Base-by-base conservation (phyloP, 2,329 filamentous ascomycete genomes). In the Aspergillus jensenii region DNA sequence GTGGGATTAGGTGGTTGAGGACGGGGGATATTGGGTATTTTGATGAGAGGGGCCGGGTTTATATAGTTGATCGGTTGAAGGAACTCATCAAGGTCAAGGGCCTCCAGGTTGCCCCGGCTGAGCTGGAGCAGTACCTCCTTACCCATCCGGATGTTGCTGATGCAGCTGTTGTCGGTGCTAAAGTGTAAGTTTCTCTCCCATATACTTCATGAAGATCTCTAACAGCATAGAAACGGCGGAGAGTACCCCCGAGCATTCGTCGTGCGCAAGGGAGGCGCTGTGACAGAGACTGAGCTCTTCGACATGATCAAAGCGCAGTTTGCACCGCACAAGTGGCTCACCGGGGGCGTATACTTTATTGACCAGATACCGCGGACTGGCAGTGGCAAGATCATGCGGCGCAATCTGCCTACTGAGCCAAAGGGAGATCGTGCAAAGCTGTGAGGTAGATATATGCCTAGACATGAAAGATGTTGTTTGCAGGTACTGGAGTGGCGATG, bases 71-170 rank as follows among this genome's bases (percentile, higher is more conserved):
- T 37, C 52, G 57, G 11, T 17, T 56, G 40, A 59, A 55, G 57
- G 57, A 56, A 40, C 52, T 59, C 15, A 59, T 59, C 57, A 59
- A 56, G 43, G 52, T 59, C 52, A 59, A 56, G 35, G 57, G 57
- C 11, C 37, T 59, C 12, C 57, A 59, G 40, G 57, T 56, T 6
- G 47, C 57, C 2, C 52, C 57, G 1, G 57, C 57, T 4, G 52
- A 59, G 33, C 23, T 59, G 41, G 57, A 56, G 35, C 41, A 52
- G 43, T 50, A 40, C 9, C 27, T 59, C 7, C 52, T 56, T 21
- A 54, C 54, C 7, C 57, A 59, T 52, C n/a, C 40, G 12, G 52
- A 17, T 9, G 57, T 59, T 5, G 57, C 53, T 2, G 48, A 56
- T 37, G 57, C 53, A 8, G 52, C 57, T 4, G 47, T 59, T 12